Conservation (phyloP, 257 asterid genomes). For the Solanum ahanhuiri region DNA sequence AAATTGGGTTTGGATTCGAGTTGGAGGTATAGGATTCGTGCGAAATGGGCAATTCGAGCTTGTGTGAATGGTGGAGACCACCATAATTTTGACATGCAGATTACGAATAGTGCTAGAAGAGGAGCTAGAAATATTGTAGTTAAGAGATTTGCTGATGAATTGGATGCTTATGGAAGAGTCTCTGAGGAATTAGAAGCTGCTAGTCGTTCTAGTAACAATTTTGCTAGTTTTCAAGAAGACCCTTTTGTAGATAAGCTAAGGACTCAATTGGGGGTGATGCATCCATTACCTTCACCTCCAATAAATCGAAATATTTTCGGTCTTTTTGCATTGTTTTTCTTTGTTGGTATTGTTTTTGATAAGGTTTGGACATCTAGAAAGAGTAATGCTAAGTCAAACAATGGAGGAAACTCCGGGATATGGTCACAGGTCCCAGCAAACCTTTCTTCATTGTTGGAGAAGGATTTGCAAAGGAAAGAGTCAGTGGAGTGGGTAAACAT, state of each 20-base stretch:
- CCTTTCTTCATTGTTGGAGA: constrained; percentile 55
- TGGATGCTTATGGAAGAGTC: constrained; percentile 6
- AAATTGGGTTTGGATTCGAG: too few relatives aligned
- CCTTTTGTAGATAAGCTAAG: constrained; percentile 92
- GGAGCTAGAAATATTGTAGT: constrained; percentile 41
- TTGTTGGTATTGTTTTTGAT: constrained; percentile 87
- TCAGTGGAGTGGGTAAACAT: constrained; percentile 90
- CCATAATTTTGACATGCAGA: constrained; percentile 19
- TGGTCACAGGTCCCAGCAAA: constrained; percentile 54
- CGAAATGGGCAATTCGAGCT: constrained; percentile 27
- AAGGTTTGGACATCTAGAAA: constrained; percentile 76
- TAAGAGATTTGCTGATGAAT: constrained; percentile 50
- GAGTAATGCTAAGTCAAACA: constrained; percentile 11
- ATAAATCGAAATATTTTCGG: constrained; percentile 50
- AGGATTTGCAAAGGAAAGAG: constrained; percentile 81
- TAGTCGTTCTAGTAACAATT: constrained; percentile 23
- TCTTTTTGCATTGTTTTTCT: constrained; percentile 73
- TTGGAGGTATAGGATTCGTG: not conserved
- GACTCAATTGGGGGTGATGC: constrained; percentile 85
- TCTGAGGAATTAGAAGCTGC: constrained; percentile 22
- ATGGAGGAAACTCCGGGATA: constrained; percentile 23
- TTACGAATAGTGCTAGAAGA: constrained; percentile 22
- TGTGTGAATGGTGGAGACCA: constrained; percentile 36
- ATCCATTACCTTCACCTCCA: constrained; percentile 82
- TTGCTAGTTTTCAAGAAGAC: constrained; percentile 59